Evolutionary conservation across 2,329 filamentous ascomycete genomes (phyloP).

Genomic region (Cryphonectria naterciae): DNA sequence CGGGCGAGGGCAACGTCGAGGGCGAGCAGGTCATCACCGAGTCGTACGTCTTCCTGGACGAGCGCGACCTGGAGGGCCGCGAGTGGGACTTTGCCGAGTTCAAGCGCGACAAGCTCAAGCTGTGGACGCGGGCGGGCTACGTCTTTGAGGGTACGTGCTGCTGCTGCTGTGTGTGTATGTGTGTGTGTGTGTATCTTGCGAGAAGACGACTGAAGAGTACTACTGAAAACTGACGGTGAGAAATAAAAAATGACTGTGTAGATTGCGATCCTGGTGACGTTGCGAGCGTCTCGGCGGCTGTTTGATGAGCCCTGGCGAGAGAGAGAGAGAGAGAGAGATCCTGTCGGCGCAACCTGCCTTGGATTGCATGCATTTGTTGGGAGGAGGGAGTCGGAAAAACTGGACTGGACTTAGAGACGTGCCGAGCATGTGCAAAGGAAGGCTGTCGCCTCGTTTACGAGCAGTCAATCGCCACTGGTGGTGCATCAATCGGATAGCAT

Average conservation of each 20-base stretch:
- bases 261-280: conserved; percentile 32
- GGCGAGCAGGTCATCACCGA: conserved; percentile 56
- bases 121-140: conserved; percentile 58
- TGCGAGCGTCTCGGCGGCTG: conserved; percentile 29
- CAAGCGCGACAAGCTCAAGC: conserved; percentile 68
- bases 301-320: not conserved
- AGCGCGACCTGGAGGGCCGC: conserved; percentile 61
- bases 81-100: conserved; percentile 94
- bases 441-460: not conserved
- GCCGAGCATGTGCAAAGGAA: not conserved
- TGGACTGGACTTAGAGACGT: not conserved
- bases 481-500: not conserved
- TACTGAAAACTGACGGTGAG: conserved; percentile 6
- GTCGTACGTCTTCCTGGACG: conserved; percentile 67
- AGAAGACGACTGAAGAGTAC: not conserved
- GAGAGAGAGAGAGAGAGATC: not conserved
- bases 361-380: not conserved
- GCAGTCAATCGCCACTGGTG: not conserved
- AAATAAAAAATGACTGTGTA: not conserved
- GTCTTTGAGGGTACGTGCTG: conserved; percentile 46
- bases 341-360: not conserved
- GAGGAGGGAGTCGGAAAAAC: not conserved
- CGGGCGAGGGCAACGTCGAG: conserved; percentile 47
- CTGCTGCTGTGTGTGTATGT: too few species aligned
- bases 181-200: not conserved